These are phyloP conservation scores for Kregervanrija fluxuum DNA, from an alignment of 805 yeast species.

Conservation along the genomic window DNA sequence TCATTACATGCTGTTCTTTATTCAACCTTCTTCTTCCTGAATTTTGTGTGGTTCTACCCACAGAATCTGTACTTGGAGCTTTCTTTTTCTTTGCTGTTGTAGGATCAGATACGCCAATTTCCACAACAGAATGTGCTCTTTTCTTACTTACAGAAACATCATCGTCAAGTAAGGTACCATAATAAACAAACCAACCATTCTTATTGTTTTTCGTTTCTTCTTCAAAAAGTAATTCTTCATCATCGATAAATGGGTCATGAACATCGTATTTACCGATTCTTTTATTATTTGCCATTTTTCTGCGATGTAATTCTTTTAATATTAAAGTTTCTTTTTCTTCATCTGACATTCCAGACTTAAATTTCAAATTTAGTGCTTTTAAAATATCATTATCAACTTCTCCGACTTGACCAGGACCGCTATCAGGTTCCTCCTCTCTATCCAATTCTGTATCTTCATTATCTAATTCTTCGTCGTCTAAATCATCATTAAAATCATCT, in stretches of 20 bases:
- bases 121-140: no score
- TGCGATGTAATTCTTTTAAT: slow-evolving; percentile 25
- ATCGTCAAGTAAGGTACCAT: slow-evolving; percentile 75
- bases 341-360: slow-evolving; percentile 27
- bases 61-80: no score
- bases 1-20: no score
- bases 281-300: slow-evolving; percentile 47
- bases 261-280: slow-evolving; percentile 87
- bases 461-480: slow-evolving; percentile 39
- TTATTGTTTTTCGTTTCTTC: slow-evolving; percentile 88
- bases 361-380: slow-evolving; percentile 21
- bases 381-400: slow-evolving; percentile 27
- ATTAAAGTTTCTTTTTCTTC: slow-evolving; percentile 27
- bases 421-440: slow-evolving; percentile 20
- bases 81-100: no score
- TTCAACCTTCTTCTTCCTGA: no score
- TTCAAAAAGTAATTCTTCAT: slow-evolving; percentile 85
- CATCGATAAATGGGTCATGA: slow-evolving; percentile 95
- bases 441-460: slow-evolving; percentile 28
- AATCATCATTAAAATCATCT: slow-evolving; percentile 45
- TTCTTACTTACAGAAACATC: no score
- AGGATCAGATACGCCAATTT: no score
- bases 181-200: slow-evolving; percentile 93
- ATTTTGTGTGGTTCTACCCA: no score
- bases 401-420: slow-evolving; percentile 19